Evolutionary conservation across 1,284 basidiomycete species (phyloP), one percentile per base, ranked within the genome.

Genomic region (Boletus sp.): DNA sequence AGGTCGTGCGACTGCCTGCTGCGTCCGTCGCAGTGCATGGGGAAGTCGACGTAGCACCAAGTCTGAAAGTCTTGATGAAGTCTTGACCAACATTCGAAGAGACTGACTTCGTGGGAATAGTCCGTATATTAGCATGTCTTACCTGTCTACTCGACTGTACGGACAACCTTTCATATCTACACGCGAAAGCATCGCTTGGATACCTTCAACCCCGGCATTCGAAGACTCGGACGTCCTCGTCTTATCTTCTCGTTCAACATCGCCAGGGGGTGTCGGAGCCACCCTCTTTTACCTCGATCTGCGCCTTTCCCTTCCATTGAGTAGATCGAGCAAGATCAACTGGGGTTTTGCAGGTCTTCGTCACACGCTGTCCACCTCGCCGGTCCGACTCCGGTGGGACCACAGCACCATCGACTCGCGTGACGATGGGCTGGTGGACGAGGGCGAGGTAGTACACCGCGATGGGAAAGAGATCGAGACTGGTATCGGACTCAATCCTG

Each of bases 171-270:
- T 55, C 30, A 41, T 64, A 37, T 64, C 59, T 8, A 41, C 12
- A 3, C 59, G 63, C 13, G 26, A 60, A 32, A 62, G 44, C 39
- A 61, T 61, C 22, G 50, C 61, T n/a, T 64, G 58, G 59, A 26
- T 51, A 32, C 46, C 50, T 10, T 55, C 39, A 4, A 35, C 48
- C 10, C 46, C 54, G 4, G 23, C 52, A 20, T 65, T 47, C 39
- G 62, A 61, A 46, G 59, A 61, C 33, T 64, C 58, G 5, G 56
- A 59, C 10, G 61, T 65, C 22, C 59, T 65, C 19, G 62, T 64
- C 19, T 39, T 61, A 10, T 64, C 57, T 10, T 61, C 59, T 26
- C 61, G 62, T 5, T 49, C 57, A 4, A 62, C 62, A 8, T 59
- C 53, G 19, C 29, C 45, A n/a, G 45, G 34, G 1, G 37, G 19